Evolutionary conservation across 306 rosid genomes (phyloP).

Genomic region (Glycine latifolia): DNA sequence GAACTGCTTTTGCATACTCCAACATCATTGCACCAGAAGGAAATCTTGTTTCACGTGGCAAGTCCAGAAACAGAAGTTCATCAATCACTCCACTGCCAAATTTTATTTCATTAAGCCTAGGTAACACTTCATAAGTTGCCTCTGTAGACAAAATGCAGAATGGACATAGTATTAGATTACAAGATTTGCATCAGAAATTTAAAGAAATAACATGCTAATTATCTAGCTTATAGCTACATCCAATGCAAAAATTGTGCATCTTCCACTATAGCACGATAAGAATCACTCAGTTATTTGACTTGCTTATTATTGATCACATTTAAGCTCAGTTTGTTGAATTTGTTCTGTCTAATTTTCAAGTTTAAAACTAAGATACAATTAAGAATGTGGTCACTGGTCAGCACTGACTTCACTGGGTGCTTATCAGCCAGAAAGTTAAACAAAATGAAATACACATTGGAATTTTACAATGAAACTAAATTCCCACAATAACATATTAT

Average conservation of each 20-base stretch:
- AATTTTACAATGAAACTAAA: neutral
- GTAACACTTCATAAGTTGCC: slow-evolving; percentile 94
- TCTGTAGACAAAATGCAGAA: slow-evolving; percentile 60
- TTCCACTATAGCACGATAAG: neutral
- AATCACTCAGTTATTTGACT: neutral
- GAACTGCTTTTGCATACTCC: slow-evolving; percentile 91
- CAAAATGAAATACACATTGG: neutral
- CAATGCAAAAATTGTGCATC: slow-evolving; percentile 1
- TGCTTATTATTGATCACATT: neutral
- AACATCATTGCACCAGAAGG: slow-evolving; percentile 77
- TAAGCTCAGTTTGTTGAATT: neutral
- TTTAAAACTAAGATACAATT: slow-evolving; percentile 17
- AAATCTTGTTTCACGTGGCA: slow-evolving; percentile 81
- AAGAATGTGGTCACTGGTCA: neutral
- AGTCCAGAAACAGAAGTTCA: slow-evolving; percentile 83
- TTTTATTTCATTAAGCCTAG: slow-evolving; percentile 88
- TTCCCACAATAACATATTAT: neutral
- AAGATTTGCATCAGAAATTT: neutral
- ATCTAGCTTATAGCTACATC: neutral
- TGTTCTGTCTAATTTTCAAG: slow-evolving; percentile 3
- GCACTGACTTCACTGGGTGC: neutral
- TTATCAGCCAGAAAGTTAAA: slow-evolving; percentile 6
- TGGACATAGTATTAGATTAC: slow-evolving; percentile 31
- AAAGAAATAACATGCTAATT: neutral
- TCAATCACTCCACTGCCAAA: slow-evolving; percentile 93